These are phyloP conservation scores for Backusella luteola DNA, from an alignment of 192 early-diverging fungal species.

Conservation along the genomic window DNA sequence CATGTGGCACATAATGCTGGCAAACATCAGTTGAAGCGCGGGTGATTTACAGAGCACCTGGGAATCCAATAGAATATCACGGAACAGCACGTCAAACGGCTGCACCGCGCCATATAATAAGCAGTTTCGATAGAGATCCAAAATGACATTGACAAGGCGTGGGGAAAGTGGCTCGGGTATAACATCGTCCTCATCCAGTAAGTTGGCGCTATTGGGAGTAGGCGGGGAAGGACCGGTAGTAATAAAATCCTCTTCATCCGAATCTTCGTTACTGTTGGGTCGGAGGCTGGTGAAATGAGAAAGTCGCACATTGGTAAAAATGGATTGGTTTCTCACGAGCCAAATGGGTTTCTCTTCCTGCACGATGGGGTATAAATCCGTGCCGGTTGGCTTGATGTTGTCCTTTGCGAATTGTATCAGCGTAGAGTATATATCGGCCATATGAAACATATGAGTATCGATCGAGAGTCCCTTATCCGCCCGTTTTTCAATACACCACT, in stretches of 20 bases:
- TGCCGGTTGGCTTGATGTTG: not conserved
- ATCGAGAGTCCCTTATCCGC: conserved; percentile 25
- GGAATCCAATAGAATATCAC: conserved; percentile 13
- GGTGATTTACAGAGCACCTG: not conserved
- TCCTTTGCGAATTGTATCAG: conserved; percentile 31
- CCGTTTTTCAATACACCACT: conserved; percentile 14
- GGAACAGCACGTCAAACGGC: conserved; percentile 18
- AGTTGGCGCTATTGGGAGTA: not conserved
- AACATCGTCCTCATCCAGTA: conserved; percentile 1
- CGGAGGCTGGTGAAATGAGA: conserved; percentile 29
- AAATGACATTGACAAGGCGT: conserved; percentile 5
- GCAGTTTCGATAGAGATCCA: conserved; percentile 26
- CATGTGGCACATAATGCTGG: conserved; percentile 34
- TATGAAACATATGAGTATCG: conserved; percentile 24
- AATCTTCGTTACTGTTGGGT: not conserved
- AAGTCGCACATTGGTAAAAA: conserved; percentile 30
- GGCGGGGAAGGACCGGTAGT: not conserved
- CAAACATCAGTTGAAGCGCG: conserved; percentile 18
- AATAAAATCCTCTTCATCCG: conserved; percentile 8
- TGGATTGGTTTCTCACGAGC: conserved; percentile 28
- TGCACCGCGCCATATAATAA: conserved; percentile 33
- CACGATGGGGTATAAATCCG: conserved; percentile 3
- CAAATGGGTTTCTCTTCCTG: conserved; percentile 15
- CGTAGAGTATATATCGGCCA: conserved; percentile 26
- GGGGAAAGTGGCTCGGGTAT: conserved; percentile 18